Conservation (phyloP, 2,329 filamentous ascomycete species). For the Paraconiothyrium sp. region DNA sequence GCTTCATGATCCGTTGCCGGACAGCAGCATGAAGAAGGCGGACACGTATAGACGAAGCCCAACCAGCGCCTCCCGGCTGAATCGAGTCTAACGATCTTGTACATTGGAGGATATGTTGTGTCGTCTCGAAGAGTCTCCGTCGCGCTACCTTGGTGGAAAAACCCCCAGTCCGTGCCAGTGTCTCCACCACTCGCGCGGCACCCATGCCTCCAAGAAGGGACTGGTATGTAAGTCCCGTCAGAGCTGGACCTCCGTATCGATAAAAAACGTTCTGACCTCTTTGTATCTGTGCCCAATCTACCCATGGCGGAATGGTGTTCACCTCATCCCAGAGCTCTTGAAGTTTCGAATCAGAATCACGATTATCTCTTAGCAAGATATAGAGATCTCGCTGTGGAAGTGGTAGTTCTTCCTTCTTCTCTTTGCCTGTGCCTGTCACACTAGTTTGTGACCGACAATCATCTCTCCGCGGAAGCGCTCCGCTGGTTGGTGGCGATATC, state of each 20-base stretch:
- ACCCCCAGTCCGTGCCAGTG: conserved; percentile 76
- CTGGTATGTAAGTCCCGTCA: conserved; percentile 72
- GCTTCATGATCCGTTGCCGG: conserved; percentile 69
- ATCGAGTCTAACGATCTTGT: conserved; percentile 72
- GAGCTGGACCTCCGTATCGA: conserved; percentile 73
- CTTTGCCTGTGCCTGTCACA: conserved; percentile 35
- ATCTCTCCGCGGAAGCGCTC: conserved; percentile 51
- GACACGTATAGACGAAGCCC: conserved; percentile 71
- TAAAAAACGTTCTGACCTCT: conserved; percentile 82
- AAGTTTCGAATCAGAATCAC: conserved; percentile 64
- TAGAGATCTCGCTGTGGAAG: conserved; percentile 68
- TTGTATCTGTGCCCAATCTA: conserved; percentile 78
- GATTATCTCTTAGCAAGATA: conserved; percentile 67
- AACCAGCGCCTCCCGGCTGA: conserved; percentile 73
- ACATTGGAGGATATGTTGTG: conserved; percentile 78
- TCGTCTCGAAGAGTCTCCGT: conserved; percentile 75
- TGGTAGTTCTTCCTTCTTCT: conserved; percentile 45
- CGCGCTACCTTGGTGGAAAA: conserved; percentile 75
- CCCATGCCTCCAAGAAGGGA: conserved; percentile 76
- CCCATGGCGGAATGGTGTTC: conserved; percentile 75
- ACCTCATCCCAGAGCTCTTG: conserved; percentile 71
- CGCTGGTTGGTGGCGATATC: conserved; percentile 62
- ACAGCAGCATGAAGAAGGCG: conserved; percentile 75
- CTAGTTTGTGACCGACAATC: conserved; percentile 37
- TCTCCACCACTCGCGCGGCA: conserved; percentile 77